These are phyloP conservation scores for Amanita pseudoporphyria DNA, from an alignment of 768 basidiomycete species.

Conservation along the genomic window DNA sequence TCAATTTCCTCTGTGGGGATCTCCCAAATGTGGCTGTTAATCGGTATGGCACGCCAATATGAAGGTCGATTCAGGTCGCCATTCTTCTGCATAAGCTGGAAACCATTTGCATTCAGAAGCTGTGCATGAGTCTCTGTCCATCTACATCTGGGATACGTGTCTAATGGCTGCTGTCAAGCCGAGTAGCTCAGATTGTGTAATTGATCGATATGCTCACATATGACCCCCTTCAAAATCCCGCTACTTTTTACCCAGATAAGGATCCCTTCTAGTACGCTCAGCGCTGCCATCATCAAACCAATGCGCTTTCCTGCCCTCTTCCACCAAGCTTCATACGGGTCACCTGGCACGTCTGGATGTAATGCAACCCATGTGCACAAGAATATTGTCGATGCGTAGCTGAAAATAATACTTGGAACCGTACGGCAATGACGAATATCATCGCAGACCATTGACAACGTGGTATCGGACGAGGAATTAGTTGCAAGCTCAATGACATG, in stretches of 20 bases:
- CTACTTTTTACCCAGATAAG: not conserved
- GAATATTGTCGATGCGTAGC: not conserved
- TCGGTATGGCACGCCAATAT: not conserved
- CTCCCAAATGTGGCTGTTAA: slow-evolving; percentile 3
- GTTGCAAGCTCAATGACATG: too few species aligned
- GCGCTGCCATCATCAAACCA: not conserved
- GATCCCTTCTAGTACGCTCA: not conserved
- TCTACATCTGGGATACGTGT: not conserved
- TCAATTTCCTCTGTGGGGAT: slow-evolving; percentile 15
- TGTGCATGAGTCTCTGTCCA: slow-evolving; percentile 2
- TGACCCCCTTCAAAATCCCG: not conserved
- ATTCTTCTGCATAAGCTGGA: not conserved
- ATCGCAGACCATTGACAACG: too few species aligned
- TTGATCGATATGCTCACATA: not conserved
- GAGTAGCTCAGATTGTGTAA: not conserved
- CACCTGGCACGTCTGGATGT: not conserved
- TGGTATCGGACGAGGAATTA: too few species aligned
- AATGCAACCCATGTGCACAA: slow-evolving; percentile 1
- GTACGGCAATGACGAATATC: slow-evolving; percentile 1
- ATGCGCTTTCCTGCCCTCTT: not conserved
- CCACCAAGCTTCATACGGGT: not conserved
- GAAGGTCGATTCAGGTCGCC: not conserved
- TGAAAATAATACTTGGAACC: not conserved
- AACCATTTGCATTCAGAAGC: not conserved
- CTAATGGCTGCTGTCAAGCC: not conserved